Conservation (phyloP, 768 basidiomycete species). For the Cantharellus anzutake region DNA sequence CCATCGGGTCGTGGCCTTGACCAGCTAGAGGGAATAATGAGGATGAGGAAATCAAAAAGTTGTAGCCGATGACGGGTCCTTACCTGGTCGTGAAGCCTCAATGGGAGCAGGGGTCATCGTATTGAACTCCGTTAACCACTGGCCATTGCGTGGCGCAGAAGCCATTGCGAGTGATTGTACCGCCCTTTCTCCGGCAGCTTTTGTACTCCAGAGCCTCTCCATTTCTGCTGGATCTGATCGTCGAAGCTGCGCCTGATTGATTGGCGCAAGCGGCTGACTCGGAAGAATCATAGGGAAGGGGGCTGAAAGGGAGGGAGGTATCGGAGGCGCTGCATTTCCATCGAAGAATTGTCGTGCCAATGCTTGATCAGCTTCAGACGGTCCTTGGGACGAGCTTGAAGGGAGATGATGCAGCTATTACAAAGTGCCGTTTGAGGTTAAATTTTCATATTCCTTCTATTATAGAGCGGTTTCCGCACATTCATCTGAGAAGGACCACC, state of each 20-base stretch:
- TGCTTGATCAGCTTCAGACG: slow-evolving; percentile 46
- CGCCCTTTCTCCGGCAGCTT: too few species aligned
- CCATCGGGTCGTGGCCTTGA: too few species aligned
- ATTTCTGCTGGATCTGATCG: too few species aligned
- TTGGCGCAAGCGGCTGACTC: slow-evolving; percentile 9
- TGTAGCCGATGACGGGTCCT: too few species aligned
- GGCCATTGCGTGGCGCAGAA: too few species aligned
- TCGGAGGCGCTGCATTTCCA: slow-evolving; percentile 17
- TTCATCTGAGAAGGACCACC: slow-evolving; percentile 9
- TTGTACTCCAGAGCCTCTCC: neutral
- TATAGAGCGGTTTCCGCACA: neutral
- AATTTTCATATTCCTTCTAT: neutral
- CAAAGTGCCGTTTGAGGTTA: neutral
- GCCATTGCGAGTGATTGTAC: too few species aligned
- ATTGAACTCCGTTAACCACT: neutral
- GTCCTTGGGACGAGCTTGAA: slow-evolving; percentile 27
- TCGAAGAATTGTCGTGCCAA: slow-evolving; percentile 66
- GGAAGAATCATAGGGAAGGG: slow-evolving; percentile 17
- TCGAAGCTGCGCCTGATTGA: too few species aligned
- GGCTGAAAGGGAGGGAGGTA: slow-evolving; percentile 9
- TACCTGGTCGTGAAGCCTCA: too few species aligned
- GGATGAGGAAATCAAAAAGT: neutral
- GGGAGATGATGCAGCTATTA: slow-evolving; percentile 59
- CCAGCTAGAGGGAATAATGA: neutral
- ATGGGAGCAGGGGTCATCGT: neutral